Base-by-base conservation (phyloP, 2,329 filamentous ascomycete species). In the Neofusicoccum ribis region DNA sequence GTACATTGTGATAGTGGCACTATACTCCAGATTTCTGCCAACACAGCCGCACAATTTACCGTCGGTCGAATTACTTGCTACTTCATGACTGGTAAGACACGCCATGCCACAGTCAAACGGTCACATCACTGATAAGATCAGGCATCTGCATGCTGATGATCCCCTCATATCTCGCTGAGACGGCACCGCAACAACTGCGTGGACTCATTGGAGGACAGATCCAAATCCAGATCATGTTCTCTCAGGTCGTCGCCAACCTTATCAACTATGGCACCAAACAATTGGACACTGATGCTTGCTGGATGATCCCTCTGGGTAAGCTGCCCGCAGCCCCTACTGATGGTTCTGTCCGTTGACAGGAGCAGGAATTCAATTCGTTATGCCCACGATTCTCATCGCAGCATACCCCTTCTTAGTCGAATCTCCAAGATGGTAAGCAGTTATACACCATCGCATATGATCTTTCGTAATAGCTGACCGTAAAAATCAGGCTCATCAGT, bases 191-290 rank as follows among this genome's bases (percentile, higher is more conserved):
- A 37, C 46, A 62, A 20, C 36, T 62, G 12, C 59, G 59, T 14
- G 59, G 59, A 14, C 46, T 62, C 34, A 62, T 62, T 17, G 59
- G 59, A 34, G 59, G 59, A 8, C 59, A 62, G 37, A 51, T 62
- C n/a, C 59, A 62, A 17, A 62, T 62, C 15, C 59, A 62, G 46
- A 62, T 62, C 46, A 62, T 62, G 59, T 62, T 62, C 46, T 62
- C 59, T 4, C 59, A 62, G 14, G 59, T 62, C 5, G 23, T 62
- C 9, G 59, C 59, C 23, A 62, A 62, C 12, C 20, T 62, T 4
- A 62, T 62, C 59, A 62, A 62, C 46, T 50, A 62, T 15, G 59
- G 59, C 14, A 62, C 59, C 34, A 62, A 62, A 7, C 59, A 62
- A 12, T 27, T 62, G 20, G 59, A 50, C 34, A 62, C 59, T 11